Base-by-base conservation (phyloP, 148 eudicot species). In the Bassia scoparia region DNA sequence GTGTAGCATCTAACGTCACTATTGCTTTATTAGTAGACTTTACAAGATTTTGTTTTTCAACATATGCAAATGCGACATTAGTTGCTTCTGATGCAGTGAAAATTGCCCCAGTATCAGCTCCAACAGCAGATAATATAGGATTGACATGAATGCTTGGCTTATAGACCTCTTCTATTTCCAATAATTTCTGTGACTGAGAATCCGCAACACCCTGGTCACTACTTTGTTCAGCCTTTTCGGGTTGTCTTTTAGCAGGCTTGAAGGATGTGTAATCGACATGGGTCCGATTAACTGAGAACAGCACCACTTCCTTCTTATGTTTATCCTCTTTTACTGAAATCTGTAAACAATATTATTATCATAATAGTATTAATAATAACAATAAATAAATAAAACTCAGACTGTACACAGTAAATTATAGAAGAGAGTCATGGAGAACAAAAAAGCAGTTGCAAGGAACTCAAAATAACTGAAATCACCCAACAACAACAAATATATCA, bases 321-420 rank as follows among this genome's bases (percentile, higher is more conserved):
- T 91, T 95, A 76, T 91, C 96, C 83, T 95, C 98, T 84, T 91
- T 95, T 6, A 83, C 87, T 29, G 93, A 79, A 67, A 95, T 95
- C 98, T 95, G 89, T 71, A 73, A 49, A 34, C 53, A 61, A 69
- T 44, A 67, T 30, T 27, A 64, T 41, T 4, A 11, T 41, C 44
- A 41, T 10, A 41, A 5, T 41, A 41, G 11, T 10, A 41, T 10
- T 41, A 11, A 41, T 5, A 17, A 20, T 31, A 1, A 54, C 23
- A 61, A 74, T 35, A 37, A 65, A 16, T 13, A 53, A 15, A 8
- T n/a, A n/a, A n/a, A n/a, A n/a, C n/a, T n/a, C n/a, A n/a, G n/a
- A n/a, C n/a, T n/a, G n/a, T n/a, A n/a, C n/a, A n/a, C n/a, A n/a
- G n/a, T n/a, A n/a, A n/a, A n/a, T n/a, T n/a, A n/a, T n/a, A 66